These are phyloP conservation scores for Agrocybe pediades DNA, from an alignment of 768 basidiomycete genomes.

Conservation along the genomic window DNA sequence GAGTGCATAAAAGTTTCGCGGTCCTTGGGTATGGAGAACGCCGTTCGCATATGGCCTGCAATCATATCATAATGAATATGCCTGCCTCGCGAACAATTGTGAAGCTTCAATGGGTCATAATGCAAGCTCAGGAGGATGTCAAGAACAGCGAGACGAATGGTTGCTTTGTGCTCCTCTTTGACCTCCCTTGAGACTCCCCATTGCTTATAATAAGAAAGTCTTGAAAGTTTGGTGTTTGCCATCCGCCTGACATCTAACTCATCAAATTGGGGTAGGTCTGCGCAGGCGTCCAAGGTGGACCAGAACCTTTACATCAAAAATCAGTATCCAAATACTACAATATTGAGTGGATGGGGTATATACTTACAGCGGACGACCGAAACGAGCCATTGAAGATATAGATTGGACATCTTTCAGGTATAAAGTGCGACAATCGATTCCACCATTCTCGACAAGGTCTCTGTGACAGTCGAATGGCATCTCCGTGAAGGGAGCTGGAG, in stretches of 20 bases:
- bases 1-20: conserved; percentile 22
- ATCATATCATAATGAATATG: conserved; percentile 13
- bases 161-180: not conserved
- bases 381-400: conserved; percentile 10
- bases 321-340: not conserved
- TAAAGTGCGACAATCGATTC: not conserved
- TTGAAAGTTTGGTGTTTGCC: not conserved
- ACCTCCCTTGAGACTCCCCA: too few species aligned
- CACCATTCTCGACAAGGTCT: not conserved
- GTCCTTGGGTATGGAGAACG: conserved; percentile 24
- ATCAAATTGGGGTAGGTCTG: not conserved
- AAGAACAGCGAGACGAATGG: conserved; percentile 11
- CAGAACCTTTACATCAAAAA: conserved; percentile 8
- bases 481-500: conserved; percentile 9
- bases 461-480: conserved; percentile 17
- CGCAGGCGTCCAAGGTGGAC: conserved; percentile 6
- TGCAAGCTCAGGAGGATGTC: conserved; percentile 13
- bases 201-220: not conserved
- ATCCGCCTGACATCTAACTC: not conserved
- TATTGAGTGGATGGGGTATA: not conserved
- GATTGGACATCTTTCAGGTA: conserved; percentile 5
- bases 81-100: too few species aligned
- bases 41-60: conserved; percentile 27
- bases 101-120: conserved; percentile 7
- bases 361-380: conserved; percentile 17